Evolutionary conservation across 2,329 filamentous ascomycete genomes (phyloP).

Genomic region (Akanthomyces uredinophilus): DNA sequence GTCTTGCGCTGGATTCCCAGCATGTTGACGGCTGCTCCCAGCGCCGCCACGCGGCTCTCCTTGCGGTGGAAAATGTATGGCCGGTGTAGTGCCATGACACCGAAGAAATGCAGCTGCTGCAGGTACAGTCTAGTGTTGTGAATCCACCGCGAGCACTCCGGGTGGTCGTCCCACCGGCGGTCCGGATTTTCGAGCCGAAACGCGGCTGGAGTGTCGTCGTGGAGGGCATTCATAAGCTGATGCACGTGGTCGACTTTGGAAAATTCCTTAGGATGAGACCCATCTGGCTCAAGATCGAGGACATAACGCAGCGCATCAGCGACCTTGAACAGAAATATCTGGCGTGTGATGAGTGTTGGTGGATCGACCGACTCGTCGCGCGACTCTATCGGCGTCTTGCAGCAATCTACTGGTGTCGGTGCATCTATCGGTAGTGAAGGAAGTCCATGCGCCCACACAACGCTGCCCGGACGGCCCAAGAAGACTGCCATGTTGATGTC

Average conservation of each 20-base stretch:
- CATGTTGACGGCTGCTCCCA: constrained; percentile 51
- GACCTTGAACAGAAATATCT: constrained; percentile 46
- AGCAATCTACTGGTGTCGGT: constrained; percentile 41
- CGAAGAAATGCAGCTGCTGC: constrained; percentile 47
- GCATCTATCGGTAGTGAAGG: constrained; percentile 51
- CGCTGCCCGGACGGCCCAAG: constrained; percentile 51
- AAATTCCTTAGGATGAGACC: constrained; percentile 50
- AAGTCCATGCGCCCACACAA: constrained; percentile 43
- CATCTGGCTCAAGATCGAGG: constrained; percentile 51
- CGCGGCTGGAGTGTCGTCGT: constrained; percentile 44
- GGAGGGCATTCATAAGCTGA: constrained; percentile 42
- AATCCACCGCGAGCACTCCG: constrained; percentile 48
- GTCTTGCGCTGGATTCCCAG: constrained; percentile 48
- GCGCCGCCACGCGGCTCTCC: constrained; percentile 48
- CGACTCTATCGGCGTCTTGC: constrained; percentile 42
- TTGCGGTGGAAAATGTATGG: constrained; percentile 57
- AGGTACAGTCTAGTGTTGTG: constrained; percentile 39
- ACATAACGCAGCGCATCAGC: constrained; percentile 48
- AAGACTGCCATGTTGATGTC: constrained; percentile 50
- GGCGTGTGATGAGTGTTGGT: constrained; percentile 51
- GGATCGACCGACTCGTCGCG: constrained; percentile 44
- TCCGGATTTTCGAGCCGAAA: constrained; percentile 54
- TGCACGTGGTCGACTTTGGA: constrained; percentile 51
- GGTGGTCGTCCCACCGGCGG: constrained; percentile 49
- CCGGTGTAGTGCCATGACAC: constrained; percentile 55